phyloP scores from a whole-genome alignment of 768 basidiomycete species.

The Russula lepida region DNA sequence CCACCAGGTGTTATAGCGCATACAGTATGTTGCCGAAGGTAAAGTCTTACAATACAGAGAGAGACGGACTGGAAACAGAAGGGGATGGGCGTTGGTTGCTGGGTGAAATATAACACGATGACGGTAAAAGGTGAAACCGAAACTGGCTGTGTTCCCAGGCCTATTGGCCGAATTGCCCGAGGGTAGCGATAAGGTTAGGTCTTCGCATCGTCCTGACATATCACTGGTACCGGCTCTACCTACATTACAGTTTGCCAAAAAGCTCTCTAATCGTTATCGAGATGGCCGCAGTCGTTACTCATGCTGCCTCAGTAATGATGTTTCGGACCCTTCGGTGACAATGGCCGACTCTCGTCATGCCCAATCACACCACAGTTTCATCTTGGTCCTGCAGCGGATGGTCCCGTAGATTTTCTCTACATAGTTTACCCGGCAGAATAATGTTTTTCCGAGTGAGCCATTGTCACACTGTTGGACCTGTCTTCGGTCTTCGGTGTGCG shows the following conservation, averaged over 20 bases:
- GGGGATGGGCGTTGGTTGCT: no score
- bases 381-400: background rate
- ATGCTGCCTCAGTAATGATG: background rate
- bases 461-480: background rate
- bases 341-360: background rate
- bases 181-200: background rate
- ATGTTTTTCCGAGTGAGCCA: background rate
- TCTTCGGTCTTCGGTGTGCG: no score
- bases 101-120: no score
- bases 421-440: background rate
- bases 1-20: background rate
- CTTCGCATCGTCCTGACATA: no score
- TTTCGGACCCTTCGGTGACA: background rate
- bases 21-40: background rate
- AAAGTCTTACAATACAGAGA: background rate
- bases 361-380: background rate
- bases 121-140: background rate
- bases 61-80: background rate
- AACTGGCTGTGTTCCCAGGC: background rate
- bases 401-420: background rate
- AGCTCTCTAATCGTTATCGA: no score
- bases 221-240: no score
- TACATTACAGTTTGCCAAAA: no score
- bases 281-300: no score
- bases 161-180: background rate